phyloP scores from a whole-genome alignment of 1,284 basidiomycete species.

The Naganishia sp. region DNA sequence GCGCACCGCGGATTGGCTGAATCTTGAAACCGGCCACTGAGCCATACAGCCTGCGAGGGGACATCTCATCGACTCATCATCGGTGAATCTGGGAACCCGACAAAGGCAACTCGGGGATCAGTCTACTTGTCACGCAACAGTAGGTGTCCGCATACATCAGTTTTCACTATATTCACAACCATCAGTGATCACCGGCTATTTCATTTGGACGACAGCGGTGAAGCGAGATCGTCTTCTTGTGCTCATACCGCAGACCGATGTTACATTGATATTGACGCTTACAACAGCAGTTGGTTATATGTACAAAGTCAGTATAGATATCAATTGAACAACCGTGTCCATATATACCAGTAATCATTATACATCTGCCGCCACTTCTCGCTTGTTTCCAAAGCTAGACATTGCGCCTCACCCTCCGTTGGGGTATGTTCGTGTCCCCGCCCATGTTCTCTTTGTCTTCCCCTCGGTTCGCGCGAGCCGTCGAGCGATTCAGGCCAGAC shows the following conservation, averaged over 20 bases:
- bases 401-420: conserved; percentile 19
- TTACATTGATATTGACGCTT: neutral
- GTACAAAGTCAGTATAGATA: no score
- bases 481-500: conserved; percentile 22
- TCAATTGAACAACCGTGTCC: neutral
- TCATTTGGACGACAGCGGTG: neutral
- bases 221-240: neutral
- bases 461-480: conserved; percentile 12
- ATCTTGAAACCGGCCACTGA: neutral
- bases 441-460: conserved; percentile 24
- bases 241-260: neutral
- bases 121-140: no score
- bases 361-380: neutral
- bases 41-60: neutral
- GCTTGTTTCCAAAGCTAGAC: neutral
- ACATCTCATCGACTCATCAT: no score
- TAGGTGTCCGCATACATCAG: no score
- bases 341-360: neutral
- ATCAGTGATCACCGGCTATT: no score
- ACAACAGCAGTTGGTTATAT: neutral
- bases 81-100: no score
- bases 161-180: no score
- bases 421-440: conserved; percentile 17
- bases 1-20: conserved; percentile 11
- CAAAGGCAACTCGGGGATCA: neutral